Evolutionary conservation across 371 early-diverging fungal species (phyloP).

Genomic region (Choanephora cucurbitarum): DNA sequence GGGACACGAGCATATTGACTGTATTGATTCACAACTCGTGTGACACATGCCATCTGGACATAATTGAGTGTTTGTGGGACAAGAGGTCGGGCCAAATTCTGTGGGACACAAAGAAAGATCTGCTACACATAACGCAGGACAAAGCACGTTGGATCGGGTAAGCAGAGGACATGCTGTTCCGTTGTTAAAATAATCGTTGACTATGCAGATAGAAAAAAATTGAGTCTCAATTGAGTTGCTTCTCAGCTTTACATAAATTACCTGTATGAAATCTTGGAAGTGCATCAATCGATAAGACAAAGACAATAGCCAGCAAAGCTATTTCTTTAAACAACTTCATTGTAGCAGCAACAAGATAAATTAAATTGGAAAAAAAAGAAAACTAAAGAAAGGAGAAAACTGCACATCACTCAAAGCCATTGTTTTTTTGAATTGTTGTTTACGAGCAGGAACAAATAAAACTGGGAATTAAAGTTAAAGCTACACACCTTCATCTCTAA

Average conservation of each 20-base stretch:
- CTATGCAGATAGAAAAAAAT: constrained; percentile 9
- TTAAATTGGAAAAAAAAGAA: too few species aligned
- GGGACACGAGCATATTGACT: constrained; percentile 22
- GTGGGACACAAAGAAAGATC: constrained; percentile 20
- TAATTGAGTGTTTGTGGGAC: constrained; percentile 12
- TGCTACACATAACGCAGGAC: constrained; percentile 31
- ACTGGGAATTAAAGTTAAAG: too few species aligned
- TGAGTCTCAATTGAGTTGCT: not conserved
- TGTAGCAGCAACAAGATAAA: not conserved
- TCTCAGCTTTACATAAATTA: not conserved
- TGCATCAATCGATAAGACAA: not conserved
- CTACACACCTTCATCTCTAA: too few species aligned
- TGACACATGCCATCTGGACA: constrained; percentile 35
- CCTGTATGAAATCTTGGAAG: constrained; percentile 35
- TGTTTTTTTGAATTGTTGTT: too few species aligned
- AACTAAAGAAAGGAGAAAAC: too few species aligned
- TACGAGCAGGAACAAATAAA: too few species aligned
- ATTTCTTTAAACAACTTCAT: not conserved
- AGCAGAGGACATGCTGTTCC: constrained; percentile 35
- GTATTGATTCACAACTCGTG: constrained; percentile 5
- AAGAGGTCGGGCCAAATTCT: constrained; percentile 15
- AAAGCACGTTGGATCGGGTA: constrained; percentile 22
- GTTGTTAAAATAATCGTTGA: constrained; percentile 29
- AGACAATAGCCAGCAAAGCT: not conserved
- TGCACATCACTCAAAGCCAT: too few species aligned